phyloP scores from a whole-genome alignment of 352 stramenopile genomes.

The Pythium periplocum region DNA sequence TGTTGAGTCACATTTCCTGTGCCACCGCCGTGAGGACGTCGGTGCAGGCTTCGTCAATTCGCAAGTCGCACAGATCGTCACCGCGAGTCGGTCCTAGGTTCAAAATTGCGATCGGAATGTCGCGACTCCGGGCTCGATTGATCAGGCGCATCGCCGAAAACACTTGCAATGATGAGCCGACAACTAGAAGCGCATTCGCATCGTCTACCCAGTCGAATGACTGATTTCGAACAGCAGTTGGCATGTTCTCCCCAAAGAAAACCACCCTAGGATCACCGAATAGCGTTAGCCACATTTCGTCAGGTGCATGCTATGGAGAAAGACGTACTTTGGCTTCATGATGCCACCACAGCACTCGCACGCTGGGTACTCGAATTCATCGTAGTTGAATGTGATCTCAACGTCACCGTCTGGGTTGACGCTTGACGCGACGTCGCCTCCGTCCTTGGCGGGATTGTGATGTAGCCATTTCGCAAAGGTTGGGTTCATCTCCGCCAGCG shows the following conservation, averaged over 20 bases:
- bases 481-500: slow-evolving; percentile 80
- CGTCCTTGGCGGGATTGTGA: slow-evolving; percentile 25
- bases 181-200: slow-evolving; percentile 87
- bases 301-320: neutral
- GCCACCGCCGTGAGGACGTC: slow-evolving; percentile 41
- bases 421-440: slow-evolving; percentile 67
- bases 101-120: slow-evolving; percentile 79
- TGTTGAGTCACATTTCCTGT: slow-evolving; percentile 10
- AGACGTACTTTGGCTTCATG: slow-evolving; percentile 65
- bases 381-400: slow-evolving; percentile 80
- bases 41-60: slow-evolving; percentile 60
- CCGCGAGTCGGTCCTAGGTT: slow-evolving; percentile 86
- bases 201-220: slow-evolving; percentile 69
- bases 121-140: slow-evolving; percentile 53
- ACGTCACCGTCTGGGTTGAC: slow-evolving; percentile 94
- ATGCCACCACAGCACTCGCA: slow-evolving; percentile 75
- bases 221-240: slow-evolving; percentile 58
- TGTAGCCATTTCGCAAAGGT: slow-evolving; percentile 37
- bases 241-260: slow-evolving; percentile 97
- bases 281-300: neutral
- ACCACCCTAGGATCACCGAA: slow-evolving; percentile 67
- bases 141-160: slow-evolving; percentile 93
- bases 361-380: slow-evolving; percentile 73
- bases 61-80: slow-evolving; percentile 72
- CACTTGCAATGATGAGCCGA: slow-evolving; percentile 93